Percentiles rank a stretch among this genome's conserved stretches.
Evolutionary conservation across 768 basidiomycete genomes (phyloP).

Genomic region (Strobilomyces confusus): DNA sequence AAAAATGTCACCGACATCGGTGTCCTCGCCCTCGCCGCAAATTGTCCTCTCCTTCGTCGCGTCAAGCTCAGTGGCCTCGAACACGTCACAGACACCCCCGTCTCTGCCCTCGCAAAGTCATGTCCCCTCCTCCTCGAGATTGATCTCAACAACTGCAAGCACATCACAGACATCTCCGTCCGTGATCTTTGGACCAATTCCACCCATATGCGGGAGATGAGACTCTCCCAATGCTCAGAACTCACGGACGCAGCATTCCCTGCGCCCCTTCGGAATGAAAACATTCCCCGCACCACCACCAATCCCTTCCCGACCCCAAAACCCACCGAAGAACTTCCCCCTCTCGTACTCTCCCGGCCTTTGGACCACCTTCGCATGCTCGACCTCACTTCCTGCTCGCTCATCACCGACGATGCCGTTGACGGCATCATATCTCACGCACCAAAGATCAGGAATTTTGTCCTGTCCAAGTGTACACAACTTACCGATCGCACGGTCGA

Average conservation of each 20-base stretch:
- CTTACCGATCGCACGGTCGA: conserved; percentile 82
- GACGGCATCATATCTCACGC: conserved; percentile 79
- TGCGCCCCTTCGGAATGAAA: conserved; percentile 45
- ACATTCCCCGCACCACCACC: conserved; percentile 34
- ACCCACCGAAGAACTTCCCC: conserved; percentile 48
- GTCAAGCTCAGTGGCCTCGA: conserved; percentile 85
- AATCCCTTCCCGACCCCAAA: conserved; percentile 41
- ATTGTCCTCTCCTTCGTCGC: conserved; percentile 76
- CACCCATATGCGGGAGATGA: conserved; percentile 85
- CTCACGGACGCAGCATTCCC: conserved; percentile 89
- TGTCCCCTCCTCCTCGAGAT: conserved; percentile 91
- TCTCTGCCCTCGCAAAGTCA: conserved; percentile 69
- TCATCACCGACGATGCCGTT: conserved; percentile 78
- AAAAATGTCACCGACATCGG: conserved; percentile 74
- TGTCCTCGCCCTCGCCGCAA: conserved; percentile 67
- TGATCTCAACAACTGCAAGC: conserved; percentile 82
- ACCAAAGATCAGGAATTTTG: conserved; percentile 80
- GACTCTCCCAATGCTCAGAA: conserved; percentile 71
- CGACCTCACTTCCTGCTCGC: conserved; percentile 83
- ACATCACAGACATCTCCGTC: conserved; percentile 71
- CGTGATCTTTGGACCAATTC: conserved; percentile 83
- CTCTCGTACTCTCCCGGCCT: conserved; percentile 57
- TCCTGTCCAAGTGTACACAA: conserved; percentile 76
- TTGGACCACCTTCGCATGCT: conserved; percentile 90
- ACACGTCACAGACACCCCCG: conserved; percentile 68